Base-by-base conservation (phyloP, 2,329 filamentous ascomycete species). In the Neocucurbitaria cava region DNA sequence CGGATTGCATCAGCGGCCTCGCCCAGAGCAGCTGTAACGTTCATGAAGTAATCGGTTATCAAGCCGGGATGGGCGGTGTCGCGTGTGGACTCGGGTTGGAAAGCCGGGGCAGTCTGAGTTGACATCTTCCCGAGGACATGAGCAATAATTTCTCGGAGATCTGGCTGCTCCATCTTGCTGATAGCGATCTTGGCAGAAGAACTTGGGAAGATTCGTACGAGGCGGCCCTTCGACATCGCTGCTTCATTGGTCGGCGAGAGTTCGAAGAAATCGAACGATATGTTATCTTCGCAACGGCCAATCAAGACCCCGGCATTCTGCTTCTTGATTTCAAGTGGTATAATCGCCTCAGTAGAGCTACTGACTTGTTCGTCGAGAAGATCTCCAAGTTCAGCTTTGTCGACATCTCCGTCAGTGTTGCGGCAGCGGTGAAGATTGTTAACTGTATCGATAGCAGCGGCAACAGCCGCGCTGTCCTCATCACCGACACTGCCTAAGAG, bases 11-110 rank as follows among this genome's bases (percentile, higher is more conserved):
- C 46, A 9, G 58, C 49, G 0, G 65, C 50, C 2, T 58, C 46
- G 0, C 81, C 82, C 1, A 79, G 52, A 4, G 77, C 69, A 1
- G 58, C 26, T 11, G 71, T 41, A 3, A 83, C 70, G 0, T 76
- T 75, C 3, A 80, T 71, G 1, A 86, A 66, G 7, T 83, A 75
- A 36, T 86, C 80, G 0, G 82, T 86, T 0, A 87, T 76, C 11
- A 86, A 71, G 1, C 67, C 74, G 0, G 85, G 85, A 49, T 83
- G 49, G 0, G 65, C 70, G 0, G 82, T 82, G 17, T 87, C 82
- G 3, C 83, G 76, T 0, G 66, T 67, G 54, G 87, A 83, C 1
- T 65, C 59, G 6, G 73, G 68, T 44, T 75, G 73, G 5, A 76
- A 75, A 18, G 71, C 74, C 5, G 66, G 56, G 11, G 57, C 70